phyloP scores from a whole-genome alignment of 345 rosid genomes.

The Abelmoschus esculentus region DNA sequence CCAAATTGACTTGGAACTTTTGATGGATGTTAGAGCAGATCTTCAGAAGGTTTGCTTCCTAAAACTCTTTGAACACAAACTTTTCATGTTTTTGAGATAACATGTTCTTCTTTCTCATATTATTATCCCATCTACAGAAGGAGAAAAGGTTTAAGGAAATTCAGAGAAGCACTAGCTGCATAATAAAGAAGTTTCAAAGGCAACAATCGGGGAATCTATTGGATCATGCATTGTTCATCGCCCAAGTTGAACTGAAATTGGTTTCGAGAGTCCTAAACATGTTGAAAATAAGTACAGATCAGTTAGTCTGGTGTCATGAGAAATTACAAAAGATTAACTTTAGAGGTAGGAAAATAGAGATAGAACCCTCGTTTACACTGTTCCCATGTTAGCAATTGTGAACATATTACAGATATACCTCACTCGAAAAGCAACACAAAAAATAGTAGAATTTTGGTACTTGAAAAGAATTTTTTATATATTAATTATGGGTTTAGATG shows the following conservation, averaged over 20 bases:
- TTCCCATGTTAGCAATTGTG: constrained; percentile 46
- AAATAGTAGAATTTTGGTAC: background rate
- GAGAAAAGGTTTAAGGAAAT: constrained; percentile 66
- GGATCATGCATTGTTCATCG: constrained; percentile 34
- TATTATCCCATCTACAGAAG: constrained; percentile 34
- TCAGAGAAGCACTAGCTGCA: constrained; percentile 48
- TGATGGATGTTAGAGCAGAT: constrained; percentile 36
- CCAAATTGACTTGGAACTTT: constrained; percentile 40
- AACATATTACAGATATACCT: background rate
- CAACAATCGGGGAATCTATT: constrained; percentile 22
- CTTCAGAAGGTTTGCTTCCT: constrained; percentile 48
- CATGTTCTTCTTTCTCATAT: background rate
- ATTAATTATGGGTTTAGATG: background rate
- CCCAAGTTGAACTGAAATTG: constrained; percentile 57
- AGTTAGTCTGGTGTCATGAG: constrained; percentile 67
- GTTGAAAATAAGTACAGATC: constrained; percentile 53
- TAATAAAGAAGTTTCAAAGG: constrained; percentile 53
- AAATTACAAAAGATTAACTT: constrained; percentile 47
- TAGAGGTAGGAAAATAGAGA: constrained; percentile 36
- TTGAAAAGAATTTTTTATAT: background rate
- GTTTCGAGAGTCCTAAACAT: constrained; percentile 61
- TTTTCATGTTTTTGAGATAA: background rate
- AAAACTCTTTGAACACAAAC: background rate
- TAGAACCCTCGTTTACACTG: constrained; percentile 63
- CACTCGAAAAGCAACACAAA: background rate